Conservation (phyloP, 768 basidiomycete species). For the Galerina sulciceps region DNA sequence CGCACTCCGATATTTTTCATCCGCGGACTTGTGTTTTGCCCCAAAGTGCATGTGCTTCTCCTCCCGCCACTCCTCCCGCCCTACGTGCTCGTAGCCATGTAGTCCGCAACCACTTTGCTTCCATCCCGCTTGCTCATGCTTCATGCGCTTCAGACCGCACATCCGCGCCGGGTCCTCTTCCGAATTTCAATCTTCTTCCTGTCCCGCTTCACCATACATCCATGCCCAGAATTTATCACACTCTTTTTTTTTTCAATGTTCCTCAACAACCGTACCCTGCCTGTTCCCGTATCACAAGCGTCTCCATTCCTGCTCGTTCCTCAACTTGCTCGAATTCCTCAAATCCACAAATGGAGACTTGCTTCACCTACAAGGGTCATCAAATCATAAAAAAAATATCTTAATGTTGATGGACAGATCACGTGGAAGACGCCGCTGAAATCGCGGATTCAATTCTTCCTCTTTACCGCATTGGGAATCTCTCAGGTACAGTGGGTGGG, state of each 20-base stretch:
- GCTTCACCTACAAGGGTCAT: not conserved
- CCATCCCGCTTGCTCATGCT: not conserved
- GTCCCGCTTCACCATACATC: not conserved
- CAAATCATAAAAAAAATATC: not conserved
- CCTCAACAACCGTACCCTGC: not conserved
- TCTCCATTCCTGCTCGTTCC: not conserved
- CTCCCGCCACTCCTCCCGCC: constrained; percentile 2
- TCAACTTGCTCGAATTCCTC: not conserved
- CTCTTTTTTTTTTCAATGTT: too few species aligned
- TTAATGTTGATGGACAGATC: not conserved
- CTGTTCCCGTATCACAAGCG: not conserved
- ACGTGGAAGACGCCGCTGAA: constrained; percentile 3
- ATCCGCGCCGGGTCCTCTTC: not conserved
- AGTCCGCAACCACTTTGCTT: not conserved
- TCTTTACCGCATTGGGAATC: not conserved
- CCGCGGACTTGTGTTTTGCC: constrained; percentile 1
- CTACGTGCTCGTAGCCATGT: not conserved
- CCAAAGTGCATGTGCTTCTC: not conserved
- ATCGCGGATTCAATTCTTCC: constrained; percentile 5
- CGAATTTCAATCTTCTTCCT: not conserved
- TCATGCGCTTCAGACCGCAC: not conserved
- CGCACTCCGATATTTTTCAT: constrained; percentile 1
- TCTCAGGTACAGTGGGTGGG: constrained; percentile 4
- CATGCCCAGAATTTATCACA: too few species aligned
- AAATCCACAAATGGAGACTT: not conserved